Conservation (phyloP, 2,329 filamentous ascomycete species). For the Aureobasidium uvarum region DNA sequence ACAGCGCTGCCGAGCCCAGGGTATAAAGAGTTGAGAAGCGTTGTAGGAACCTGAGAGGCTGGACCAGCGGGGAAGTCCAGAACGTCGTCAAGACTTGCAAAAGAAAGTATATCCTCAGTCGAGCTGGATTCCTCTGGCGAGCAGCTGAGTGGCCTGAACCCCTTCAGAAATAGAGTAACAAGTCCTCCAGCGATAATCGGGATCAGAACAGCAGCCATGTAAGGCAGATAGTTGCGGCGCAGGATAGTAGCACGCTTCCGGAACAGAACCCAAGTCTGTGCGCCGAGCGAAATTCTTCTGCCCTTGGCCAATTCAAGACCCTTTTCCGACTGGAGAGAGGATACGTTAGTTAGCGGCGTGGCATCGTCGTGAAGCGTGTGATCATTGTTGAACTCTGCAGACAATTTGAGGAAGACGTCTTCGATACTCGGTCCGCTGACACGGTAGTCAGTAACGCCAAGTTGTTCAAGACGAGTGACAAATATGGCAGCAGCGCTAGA, state of each 20-base stretch:
- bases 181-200: conserved; percentile 77
- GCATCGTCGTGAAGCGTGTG: conserved; percentile 30
- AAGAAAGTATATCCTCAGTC: conserved; percentile 25
- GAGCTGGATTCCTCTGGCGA: conserved; percentile 38
- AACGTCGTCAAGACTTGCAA: conserved; percentile 31
- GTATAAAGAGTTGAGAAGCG: conserved; percentile 36
- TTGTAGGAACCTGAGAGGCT: conserved; percentile 35
- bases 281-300: conserved; percentile 63
- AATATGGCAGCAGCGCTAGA: conserved; percentile 70
- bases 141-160: conserved; percentile 52
- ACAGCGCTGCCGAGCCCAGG: conserved; percentile 37
- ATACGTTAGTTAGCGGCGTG: conserved; percentile 23
- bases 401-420: conserved; percentile 84
- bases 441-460: conserved; percentile 71
- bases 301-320: conserved; percentile 61
- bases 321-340: conserved; percentile 32
- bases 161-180: conserved; percentile 70
- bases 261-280: conserved; percentile 73
- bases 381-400: conserved; percentile 67
- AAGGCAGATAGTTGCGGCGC: conserved; percentile 74
- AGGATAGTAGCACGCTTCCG: conserved; percentile 74
- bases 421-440: conserved; percentile 89
- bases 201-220: conserved; percentile 69
- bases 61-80: conserved; percentile 46
- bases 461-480: conserved; percentile 65